phyloP scores from a whole-genome alignment of 768 basidiomycete genomes.

The Baorangia bicolor region DNA sequence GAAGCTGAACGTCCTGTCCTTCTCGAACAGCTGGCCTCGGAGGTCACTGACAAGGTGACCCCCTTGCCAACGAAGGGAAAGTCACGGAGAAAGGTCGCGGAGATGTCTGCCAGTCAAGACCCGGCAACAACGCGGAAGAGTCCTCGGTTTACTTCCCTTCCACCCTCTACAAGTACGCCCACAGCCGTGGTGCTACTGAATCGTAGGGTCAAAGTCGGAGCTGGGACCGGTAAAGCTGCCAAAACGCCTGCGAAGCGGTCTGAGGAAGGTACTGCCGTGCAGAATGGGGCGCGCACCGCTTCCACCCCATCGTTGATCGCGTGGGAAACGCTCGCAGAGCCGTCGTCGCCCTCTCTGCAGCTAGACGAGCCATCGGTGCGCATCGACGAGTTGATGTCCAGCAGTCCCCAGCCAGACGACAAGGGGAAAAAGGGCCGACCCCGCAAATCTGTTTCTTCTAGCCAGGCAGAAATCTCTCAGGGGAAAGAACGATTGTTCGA shows the following conservation, averaged over 20 bases:
- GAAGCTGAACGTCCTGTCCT: slow-evolving; percentile 25
- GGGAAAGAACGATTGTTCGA: slow-evolving; percentile 44
- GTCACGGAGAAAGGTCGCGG: slow-evolving; percentile 13
- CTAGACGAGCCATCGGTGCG: slow-evolving; percentile 26
- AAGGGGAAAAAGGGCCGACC: slow-evolving; percentile 12
- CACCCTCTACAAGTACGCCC: slow-evolving; percentile 10
- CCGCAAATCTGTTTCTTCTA: neutral
- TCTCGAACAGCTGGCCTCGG: slow-evolving; percentile 21
- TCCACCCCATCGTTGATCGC: slow-evolving; percentile 11
- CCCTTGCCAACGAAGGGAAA: slow-evolving; percentile 20
- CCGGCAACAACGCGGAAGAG: slow-evolving; percentile 22
- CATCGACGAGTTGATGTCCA: slow-evolving; percentile 36
- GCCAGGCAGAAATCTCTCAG: neutral
- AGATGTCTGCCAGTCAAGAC: slow-evolving; percentile 24
- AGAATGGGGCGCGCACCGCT: neutral
- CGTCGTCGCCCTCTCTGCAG: slow-evolving; percentile 27
- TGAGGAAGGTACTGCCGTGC: neutral
- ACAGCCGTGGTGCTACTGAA: slow-evolving; percentile 1
- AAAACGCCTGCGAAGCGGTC: slow-evolving; percentile 15
- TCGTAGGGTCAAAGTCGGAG: neutral
- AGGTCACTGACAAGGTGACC: slow-evolving; percentile 19
- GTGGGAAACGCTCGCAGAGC: slow-evolving; percentile 34
- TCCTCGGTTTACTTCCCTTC: slow-evolving; percentile 6
- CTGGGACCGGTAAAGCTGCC: neutral
- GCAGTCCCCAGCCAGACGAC: slow-evolving; percentile 25